A percentile compares a stretch with the other conserved stretches of the same genome.
Evolutionary conservation across 169 alveolate genomes (phyloP).

Genomic region (Plasmodium cynomolgi): DNA sequence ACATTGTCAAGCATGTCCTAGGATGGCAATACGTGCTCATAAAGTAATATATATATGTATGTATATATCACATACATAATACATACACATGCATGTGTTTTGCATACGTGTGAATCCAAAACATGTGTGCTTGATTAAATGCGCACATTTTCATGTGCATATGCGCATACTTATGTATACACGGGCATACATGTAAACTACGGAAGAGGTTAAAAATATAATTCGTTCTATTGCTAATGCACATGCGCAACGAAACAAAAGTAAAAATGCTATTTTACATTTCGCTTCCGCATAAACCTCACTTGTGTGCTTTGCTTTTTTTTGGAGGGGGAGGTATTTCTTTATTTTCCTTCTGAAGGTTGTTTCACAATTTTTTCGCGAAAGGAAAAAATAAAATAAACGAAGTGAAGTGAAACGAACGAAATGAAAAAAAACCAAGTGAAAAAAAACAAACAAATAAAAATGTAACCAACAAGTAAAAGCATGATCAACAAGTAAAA

Average conservation of each 20-base stretch:
- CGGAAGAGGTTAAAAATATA: background rate
- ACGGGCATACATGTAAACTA: background rate
- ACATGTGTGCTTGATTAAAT: background rate
- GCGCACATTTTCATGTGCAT: background rate
- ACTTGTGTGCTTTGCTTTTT: background rate
- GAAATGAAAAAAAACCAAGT: background rate
- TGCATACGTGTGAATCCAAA: background rate
- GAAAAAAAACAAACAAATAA: background rate
- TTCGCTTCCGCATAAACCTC: background rate
- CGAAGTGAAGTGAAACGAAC: background rate
- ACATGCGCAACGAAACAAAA: background rate
- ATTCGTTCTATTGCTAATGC: slow-evolving; percentile 11
- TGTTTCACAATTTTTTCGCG: background rate
- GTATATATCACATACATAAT: background rate
- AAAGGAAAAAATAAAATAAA: background rate
- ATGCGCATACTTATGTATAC: background rate
- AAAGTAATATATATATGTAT: background rate
- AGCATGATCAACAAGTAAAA: too few species aligned
- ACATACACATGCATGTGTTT: background rate
- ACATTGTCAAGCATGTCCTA: background rate
- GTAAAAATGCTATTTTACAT: slow-evolving; percentile 8
- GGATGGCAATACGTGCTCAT: background rate
- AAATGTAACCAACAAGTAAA: too few species aligned
- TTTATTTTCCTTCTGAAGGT: slow-evolving; percentile 1
- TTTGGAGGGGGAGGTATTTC: background rate